A percentile compares a stretch with the other conserved stretches of the same genome.
Evolutionary conservation across 768 basidiomycete genomes (phyloP).

Genomic region (Xanthoconium stramineum): DNA sequence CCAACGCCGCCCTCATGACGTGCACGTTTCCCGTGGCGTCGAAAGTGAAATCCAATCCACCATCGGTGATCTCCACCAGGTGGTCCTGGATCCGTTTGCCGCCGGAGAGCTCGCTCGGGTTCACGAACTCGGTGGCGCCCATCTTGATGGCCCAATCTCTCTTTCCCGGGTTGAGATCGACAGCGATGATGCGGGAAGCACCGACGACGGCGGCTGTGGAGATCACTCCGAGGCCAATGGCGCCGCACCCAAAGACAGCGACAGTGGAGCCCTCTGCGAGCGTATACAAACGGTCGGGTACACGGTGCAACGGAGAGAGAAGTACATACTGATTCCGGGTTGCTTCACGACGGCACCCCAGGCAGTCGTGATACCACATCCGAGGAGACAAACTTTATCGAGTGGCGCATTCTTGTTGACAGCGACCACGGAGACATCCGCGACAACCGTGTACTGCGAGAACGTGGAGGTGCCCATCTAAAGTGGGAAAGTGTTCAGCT

Average conservation of each 20-base stretch:
- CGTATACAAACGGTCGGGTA: background rate
- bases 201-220: slow-evolving; percentile 75
- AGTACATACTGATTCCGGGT: slow-evolving; percentile 68
- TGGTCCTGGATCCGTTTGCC: slow-evolving; percentile 87
- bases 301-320: background rate
- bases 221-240: slow-evolving; percentile 92
- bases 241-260: slow-evolving; percentile 95
- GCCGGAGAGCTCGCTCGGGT: slow-evolving; percentile 68
- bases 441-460: slow-evolving; percentile 99
- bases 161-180: slow-evolving; percentile 87
- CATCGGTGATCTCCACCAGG: slow-evolving; percentile 90
- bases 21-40: slow-evolving; percentile 95
- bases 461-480: slow-evolving; percentile 99
- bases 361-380: slow-evolving; percentile 97
- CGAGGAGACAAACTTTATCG: slow-evolving; percentile 95
- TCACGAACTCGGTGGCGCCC: slow-evolving; percentile 93
- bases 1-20: slow-evolving; percentile 93
- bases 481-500: background rate
- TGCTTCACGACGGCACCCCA: slow-evolving; percentile 96
- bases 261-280: slow-evolving; percentile 74
- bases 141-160: slow-evolving; percentile 88
- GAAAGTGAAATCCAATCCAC: slow-evolving; percentile 95
- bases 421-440: slow-evolving; percentile 94
- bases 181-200: slow-evolving; percentile 85
- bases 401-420: slow-evolving; percentile 84